phyloP scores from a whole-genome alignment of 768 basidiomycete species.

The Tulasnella sp. region DNA sequence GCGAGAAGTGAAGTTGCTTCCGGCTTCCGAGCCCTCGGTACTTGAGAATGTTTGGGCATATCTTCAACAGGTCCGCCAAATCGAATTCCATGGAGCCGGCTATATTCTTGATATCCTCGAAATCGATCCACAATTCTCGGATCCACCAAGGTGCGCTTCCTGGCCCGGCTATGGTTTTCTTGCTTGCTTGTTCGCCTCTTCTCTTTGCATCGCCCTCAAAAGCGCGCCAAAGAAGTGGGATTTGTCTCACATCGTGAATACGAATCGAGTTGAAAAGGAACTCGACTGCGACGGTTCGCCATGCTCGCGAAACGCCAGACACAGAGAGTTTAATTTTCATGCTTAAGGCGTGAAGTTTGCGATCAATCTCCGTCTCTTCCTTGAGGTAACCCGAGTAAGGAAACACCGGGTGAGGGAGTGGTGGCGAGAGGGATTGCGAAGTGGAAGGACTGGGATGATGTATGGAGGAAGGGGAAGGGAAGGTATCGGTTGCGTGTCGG shows the following conservation, averaged over 20 bases:
- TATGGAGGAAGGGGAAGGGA: neutral
- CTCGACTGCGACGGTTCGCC: neutral
- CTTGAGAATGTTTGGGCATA: neutral
- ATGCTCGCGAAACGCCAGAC: neutral
- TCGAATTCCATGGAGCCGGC: neutral
- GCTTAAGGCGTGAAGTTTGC: neutral
- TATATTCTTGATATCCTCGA: neutral
- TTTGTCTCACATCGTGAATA: neutral
- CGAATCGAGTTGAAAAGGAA: constrained; percentile 3
- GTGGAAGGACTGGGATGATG: neutral
- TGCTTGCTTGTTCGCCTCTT: neutral
- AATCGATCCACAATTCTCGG: neutral
- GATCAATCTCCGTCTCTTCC: neutral
- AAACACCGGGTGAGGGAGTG: neutral
- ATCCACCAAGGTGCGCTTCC: neutral
- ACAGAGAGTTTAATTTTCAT: neutral
- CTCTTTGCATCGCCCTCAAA: neutral
- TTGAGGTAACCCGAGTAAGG: neutral
- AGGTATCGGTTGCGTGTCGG: neutral
- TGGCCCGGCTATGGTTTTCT: neutral
- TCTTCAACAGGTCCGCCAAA: neutral
- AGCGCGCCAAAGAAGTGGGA: neutral
- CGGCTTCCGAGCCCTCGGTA: neutral
- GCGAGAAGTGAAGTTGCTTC: neutral
- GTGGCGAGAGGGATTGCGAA: neutral